These are phyloP conservation scores for Suhomyces faveliae DNA, from an alignment of 805 yeast species.

Conservation along the genomic window DNA sequence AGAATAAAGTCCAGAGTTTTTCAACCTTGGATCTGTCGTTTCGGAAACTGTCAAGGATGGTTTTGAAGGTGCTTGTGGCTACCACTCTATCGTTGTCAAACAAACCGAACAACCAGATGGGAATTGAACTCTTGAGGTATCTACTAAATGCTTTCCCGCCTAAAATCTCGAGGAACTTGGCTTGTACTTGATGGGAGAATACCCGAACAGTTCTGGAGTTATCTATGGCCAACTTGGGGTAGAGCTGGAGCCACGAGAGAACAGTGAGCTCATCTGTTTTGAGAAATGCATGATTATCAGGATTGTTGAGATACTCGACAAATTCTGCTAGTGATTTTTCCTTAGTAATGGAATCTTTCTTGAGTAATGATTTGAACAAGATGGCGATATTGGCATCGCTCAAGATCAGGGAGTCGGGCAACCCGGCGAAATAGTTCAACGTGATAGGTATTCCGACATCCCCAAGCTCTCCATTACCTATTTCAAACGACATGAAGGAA, in stretches of 20 bases:
- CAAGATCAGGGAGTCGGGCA: conserved; percentile 54
- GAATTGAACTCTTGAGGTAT: conserved; percentile 68
- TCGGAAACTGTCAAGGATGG: conserved; percentile 55
- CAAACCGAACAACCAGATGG: conserved; percentile 68
- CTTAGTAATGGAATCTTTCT: conserved; percentile 80
- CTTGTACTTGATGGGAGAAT: conserved; percentile 64
- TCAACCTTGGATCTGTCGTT: conserved; percentile 49
- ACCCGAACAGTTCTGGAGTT: conserved; percentile 63
- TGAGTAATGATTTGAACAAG: conserved; percentile 71
- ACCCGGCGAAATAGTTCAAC: conserved; percentile 70
- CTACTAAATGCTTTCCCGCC: conserved; percentile 57
- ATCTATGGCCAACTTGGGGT: conserved; percentile 75
- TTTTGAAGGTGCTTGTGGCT: conserved; percentile 45
- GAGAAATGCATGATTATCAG: conserved; percentile 5
- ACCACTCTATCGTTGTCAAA: conserved; percentile 71
- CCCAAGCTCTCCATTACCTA: conserved; percentile 19
- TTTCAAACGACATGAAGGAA: conserved; percentile 2
- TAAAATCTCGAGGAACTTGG: conserved; percentile 44
- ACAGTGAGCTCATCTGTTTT: conserved; percentile 49
- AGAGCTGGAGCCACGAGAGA: conserved; percentile 76
- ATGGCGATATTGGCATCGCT: conserved; percentile 49
- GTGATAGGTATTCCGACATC: conserved; percentile 47
- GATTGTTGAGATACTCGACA: conserved; percentile 25
- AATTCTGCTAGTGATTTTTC: conserved; percentile 71
- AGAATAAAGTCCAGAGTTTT: conserved; percentile 57